Evolutionary conservation across 2,329 filamentous ascomycete species (phyloP), one percentile per base, ranked within the genome.

Genomic region (Paraconiothyrium brasiliense): DNA sequence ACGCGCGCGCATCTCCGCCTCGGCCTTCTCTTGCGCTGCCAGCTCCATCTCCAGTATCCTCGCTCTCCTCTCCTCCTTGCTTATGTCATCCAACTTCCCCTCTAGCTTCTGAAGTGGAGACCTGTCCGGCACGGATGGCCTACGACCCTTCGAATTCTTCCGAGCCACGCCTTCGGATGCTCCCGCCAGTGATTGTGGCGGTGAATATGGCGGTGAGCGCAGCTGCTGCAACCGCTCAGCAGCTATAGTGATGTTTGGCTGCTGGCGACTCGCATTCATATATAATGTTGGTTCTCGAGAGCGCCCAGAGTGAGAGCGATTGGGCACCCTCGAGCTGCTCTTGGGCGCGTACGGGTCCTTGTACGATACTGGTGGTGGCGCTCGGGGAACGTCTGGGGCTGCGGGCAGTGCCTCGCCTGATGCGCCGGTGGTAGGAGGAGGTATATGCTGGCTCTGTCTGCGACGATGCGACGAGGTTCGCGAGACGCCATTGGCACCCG

Each of bases 31-130:
- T 68, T 89, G 87, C 20, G 90, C 86, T 47, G 87, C 86, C 68
- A 89, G 85, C 77, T 97, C 94, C 6, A 93, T 93, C 71, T 94
- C 91, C 75, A 93, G 87, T 4, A 94, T 88, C 50, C 92, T 87
- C 9, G 93, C 93, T 66, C 94, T 87, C 78, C 97, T 96, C 79
- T 97, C 94, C 80, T 97, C 94, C 78, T 97, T 98, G 77, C 92
- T 97, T 78, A 97, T 94, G 80, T 92, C 93, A 78, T 91, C 91
- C 73, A 98, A 86, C 71, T 92, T 95, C 73, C 92, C 88, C 82
- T 99, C 94, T 68, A 99, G 87, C 82, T 90, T 95, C 79, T 99
- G 94, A 56, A 99, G 85, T 56, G 96, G 95, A 65, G 94, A 98
- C 71, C 92, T 89, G 76, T 96, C 91, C 60, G 90, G 86, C 72